These are phyloP conservation scores for Beauveria sp. DNA, from an alignment of 2,329 filamentous ascomycete species.

Conservation along the genomic window DNA sequence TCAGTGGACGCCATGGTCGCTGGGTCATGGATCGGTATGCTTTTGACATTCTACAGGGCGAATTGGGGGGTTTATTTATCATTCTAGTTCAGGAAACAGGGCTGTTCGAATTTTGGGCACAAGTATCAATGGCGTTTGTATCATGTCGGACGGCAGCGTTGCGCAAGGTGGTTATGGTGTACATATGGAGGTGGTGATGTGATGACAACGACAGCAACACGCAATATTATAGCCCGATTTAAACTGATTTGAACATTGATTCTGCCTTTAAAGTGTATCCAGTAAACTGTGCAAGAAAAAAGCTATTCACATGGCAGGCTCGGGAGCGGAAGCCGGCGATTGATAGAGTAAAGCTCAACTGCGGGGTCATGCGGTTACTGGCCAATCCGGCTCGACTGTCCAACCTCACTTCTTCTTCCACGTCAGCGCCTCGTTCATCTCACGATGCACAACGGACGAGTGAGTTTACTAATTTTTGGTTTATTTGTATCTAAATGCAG, in stretches of 20 bases:
- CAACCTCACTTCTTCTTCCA: background rate
- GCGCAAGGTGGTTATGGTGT: background rate
- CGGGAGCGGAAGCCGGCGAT: background rate
- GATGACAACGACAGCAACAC: background rate
- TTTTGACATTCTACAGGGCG: background rate
- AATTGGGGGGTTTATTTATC: background rate
- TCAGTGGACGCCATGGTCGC: background rate
- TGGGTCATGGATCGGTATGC: background rate
- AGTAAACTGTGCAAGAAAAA: background rate
- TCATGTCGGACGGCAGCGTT: background rate
- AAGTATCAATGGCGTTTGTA: background rate
- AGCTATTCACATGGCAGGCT: background rate
- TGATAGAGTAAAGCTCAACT: background rate
- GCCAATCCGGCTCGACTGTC: background rate
- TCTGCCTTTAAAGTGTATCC: background rate
- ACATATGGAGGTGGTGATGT: background rate
- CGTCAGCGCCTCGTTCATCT: background rate
- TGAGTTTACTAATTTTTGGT: background rate
- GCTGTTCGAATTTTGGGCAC: background rate
- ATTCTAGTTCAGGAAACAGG: background rate
- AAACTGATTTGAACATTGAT: background rate
- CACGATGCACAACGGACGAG: background rate
- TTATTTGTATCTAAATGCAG: slow-evolving; percentile 1
- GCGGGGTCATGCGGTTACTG: slow-evolving; percentile 6
- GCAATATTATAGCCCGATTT: background rate